These are phyloP conservation scores for Boletus sensibilis DNA, from an alignment of 768 basidiomycete species.

Conservation along the genomic window DNA sequence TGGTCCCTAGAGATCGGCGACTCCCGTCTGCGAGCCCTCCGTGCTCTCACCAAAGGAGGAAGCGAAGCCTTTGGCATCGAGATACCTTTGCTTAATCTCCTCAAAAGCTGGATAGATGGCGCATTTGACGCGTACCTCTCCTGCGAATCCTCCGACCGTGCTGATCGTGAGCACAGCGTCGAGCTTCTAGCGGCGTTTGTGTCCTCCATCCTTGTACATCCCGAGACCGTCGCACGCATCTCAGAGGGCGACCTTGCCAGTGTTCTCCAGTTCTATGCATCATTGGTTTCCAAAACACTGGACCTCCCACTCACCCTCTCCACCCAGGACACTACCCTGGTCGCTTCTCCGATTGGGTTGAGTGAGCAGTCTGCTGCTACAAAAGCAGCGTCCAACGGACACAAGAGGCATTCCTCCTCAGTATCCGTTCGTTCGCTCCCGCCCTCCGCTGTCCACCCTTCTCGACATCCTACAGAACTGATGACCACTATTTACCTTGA, in stretches of 20 bases:
- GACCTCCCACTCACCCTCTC: constrained; percentile 27
- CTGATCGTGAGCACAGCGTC: constrained; percentile 64
- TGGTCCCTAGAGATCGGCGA: constrained; percentile 77
- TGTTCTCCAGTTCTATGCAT: constrained; percentile 61
- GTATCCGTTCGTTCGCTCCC: constrained; percentile 49
- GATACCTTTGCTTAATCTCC: constrained; percentile 48
- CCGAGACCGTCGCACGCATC: constrained; percentile 58
- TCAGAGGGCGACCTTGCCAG: constrained; percentile 55
- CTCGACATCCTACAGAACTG: constrained; percentile 59
- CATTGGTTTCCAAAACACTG: constrained; percentile 55
- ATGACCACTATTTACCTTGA: constrained; percentile 61
- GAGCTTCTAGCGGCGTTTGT: constrained; percentile 61
- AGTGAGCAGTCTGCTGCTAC: constrained; percentile 27
- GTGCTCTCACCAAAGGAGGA: constrained; percentile 61
- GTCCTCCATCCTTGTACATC: constrained; percentile 45
- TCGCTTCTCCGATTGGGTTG: constrained; percentile 33
- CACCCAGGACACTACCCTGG: constrained; percentile 13
- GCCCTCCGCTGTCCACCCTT: constrained; percentile 29
- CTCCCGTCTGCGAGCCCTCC: constrained; percentile 62
- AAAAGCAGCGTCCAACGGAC: constrained; percentile 34
- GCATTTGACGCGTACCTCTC: constrained; percentile 54
- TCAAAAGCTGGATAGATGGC: constrained; percentile 65
- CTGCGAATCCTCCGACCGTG: constrained; percentile 39
- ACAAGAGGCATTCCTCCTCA: constrained; percentile 64
- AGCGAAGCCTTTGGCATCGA: constrained; percentile 66